Conservation (phyloP, 2,329 filamentous ascomycete genomes). For the Neonectria hederae region DNA sequence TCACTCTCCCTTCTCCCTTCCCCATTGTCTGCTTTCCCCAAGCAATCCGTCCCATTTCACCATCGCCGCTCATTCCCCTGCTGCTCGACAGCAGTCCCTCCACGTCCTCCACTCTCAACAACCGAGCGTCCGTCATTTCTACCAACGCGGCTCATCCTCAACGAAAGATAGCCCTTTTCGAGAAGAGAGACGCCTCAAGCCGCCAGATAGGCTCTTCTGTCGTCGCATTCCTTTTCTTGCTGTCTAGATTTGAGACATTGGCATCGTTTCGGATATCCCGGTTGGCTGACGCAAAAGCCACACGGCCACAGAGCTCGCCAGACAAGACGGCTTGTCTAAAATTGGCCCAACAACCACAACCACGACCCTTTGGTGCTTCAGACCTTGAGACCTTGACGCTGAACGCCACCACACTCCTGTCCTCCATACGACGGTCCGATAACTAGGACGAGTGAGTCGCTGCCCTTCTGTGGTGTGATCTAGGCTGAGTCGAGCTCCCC, state of each 20-base stretch:
- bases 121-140: not conserved
- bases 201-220: not conserved
- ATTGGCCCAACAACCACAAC: conserved; percentile 2
- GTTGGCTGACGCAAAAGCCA: conserved; percentile 30
- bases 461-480: conserved; percentile 12
- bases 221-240: conserved; percentile 7
- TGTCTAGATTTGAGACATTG: conserved; percentile 10
- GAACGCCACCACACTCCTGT: not conserved
- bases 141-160: not conserved
- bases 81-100: not conserved
- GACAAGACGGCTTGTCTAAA: conserved; percentile 8
- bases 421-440: not conserved
- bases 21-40: conserved; percentile 7
- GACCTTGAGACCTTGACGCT: not conserved
- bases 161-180: not conserved
- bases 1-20: conserved; percentile 13
- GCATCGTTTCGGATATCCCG: conserved; percentile 30
- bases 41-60: not conserved
- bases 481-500: conserved; percentile 2
- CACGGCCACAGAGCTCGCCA: conserved; percentile 11
- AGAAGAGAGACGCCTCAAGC: not conserved
- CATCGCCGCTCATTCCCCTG: not conserved
- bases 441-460: conserved; percentile 5
- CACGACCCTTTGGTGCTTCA: not conserved
- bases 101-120: conserved; percentile 11